Base-by-base conservation (phyloP, 2,329 filamentous ascomycete genomes). In the Aspergillus unguis region DNA sequence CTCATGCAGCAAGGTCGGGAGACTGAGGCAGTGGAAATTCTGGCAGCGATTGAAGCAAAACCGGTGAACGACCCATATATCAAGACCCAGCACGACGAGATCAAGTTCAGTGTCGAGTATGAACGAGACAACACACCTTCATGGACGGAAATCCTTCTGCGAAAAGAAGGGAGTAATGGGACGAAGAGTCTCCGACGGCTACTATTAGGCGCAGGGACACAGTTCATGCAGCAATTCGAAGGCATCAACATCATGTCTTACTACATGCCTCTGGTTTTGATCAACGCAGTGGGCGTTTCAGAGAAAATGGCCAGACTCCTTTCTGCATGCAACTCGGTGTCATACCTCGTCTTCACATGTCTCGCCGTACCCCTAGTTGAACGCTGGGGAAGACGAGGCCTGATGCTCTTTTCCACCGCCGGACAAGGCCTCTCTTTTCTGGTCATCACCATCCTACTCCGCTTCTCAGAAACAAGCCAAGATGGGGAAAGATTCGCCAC, bases 221-320 rank as follows among this genome's bases (percentile, higher is more conserved):
- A 81, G 45, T 72, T 72, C 3, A 79, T 80, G 70, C 77, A 80
- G 49, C 77, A 80, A 54, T 63, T 80, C 3, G 67, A 70, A 41
- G 75, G 75, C 3, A 67, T 67, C 10, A 69, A 71, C 42, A 63
- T 64, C 17, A 59, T 72, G 4, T 68, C 64, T 4, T 80, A 80
- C 56, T 83, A 80, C 51, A 67, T 85, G 0, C 81, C 82, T 0
- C 82, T 82, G 35, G 80, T 86, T 0, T 75, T 85, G 6, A 84
- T 81, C 49, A 64, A 80, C 42, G 80, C 75, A 5, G 80, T 85
- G 6, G 81, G 81, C 0, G 74, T 84, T 27, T 67, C 67, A 29
- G 73, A 82, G 52, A 72, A 72, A 37, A 75, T 78, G 61, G 77
- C 79, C 2, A 74, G 82, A 4, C 67, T 85, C 0, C 71, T 85